Evolutionary conservation across 2,329 filamentous ascomycete genomes (phyloP).

Genomic region (Paraphoma chrysanthemicola): DNA sequence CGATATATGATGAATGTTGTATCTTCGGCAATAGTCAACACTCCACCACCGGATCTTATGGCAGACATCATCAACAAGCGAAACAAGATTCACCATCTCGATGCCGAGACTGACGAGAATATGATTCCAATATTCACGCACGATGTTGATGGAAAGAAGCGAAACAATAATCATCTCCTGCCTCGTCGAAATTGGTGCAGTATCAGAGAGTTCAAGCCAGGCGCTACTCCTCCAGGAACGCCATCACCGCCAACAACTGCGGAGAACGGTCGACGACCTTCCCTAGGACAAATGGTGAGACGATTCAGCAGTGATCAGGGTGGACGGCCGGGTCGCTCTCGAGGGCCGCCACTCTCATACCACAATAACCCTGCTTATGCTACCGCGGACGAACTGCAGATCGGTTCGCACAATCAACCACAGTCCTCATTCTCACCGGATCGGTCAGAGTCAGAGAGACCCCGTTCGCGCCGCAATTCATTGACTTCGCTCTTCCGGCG

Average conservation of each 20-base stretch:
- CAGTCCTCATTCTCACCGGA: constrained; percentile 47
- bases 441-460: constrained; percentile 33
- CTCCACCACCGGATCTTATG: constrained; percentile 84
- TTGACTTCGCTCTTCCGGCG: constrained; percentile 44
- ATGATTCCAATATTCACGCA: constrained; percentile 94
- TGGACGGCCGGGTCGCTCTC: constrained; percentile 32
- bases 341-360: constrained; percentile 47
- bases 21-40: constrained; percentile 92
- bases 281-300: constrained; percentile 51
- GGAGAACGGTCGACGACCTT: constrained; percentile 27
- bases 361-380: constrained; percentile 47
- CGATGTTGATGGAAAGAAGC: constrained; percentile 85
- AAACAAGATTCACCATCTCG: constrained; percentile 75
- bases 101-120: constrained; percentile 82
- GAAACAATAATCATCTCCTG: constrained; percentile 89
- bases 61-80: constrained; percentile 92
- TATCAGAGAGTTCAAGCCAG: constrained; percentile 83
- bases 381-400: constrained; percentile 38
- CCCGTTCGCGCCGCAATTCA: constrained; percentile 43
- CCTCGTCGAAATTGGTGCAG: constrained; percentile 96
- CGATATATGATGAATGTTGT: constrained; percentile 97
- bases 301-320: constrained; percentile 44
- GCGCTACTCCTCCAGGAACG: constrained; percentile 74
- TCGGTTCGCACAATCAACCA: constrained; percentile 26
- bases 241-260: constrained; percentile 47